phyloP scores from a whole-genome alignment of 768 basidiomycete genomes.

The Lentinula sp. region DNA sequence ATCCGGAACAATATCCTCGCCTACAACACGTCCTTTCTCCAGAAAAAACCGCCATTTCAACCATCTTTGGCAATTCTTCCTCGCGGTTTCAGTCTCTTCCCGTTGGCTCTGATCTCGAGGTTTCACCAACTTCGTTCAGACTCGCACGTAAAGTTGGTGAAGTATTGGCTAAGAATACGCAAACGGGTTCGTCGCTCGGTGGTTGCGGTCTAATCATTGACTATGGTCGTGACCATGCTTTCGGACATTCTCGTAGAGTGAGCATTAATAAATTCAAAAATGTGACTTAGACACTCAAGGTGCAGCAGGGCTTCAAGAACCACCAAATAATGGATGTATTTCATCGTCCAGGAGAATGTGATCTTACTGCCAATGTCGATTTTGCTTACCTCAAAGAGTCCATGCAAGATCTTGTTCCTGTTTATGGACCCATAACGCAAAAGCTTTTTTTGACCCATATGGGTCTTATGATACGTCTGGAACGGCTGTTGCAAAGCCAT shows the following conservation, averaged over 20 bases:
- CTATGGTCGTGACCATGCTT: conserved; percentile 73
- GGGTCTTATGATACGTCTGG: conserved; percentile 64
- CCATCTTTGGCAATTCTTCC: conserved; percentile 58
- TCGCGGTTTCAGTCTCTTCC: conserved; percentile 65
- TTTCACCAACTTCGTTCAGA: conserved; percentile 66
- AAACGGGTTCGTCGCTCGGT: conserved; percentile 16
- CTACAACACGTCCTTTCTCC: conserved; percentile 30
- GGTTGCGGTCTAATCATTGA: conserved; percentile 81
- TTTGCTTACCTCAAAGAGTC: conserved; percentile 85
- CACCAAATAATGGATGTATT: conserved; percentile 86
- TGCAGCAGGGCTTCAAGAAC: conserved; percentile 77
- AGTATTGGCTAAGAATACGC: conserved; percentile 33
- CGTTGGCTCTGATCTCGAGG: conserved; percentile 70
- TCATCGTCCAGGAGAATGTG: conserved; percentile 77
- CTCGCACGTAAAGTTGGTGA: conserved; percentile 65
- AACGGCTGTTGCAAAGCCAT: conserved; percentile 14
- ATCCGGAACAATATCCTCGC: conserved; percentile 62
- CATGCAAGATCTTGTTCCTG: conserved; percentile 41
- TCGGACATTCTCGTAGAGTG: conserved; percentile 76
- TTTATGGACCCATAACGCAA: conserved; percentile 73
- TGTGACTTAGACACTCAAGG: not conserved
- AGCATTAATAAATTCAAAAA: not conserved
- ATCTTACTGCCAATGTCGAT: conserved; percentile 96
- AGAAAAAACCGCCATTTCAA: conserved; percentile 42
- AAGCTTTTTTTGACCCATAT: conserved; percentile 70